Evolutionary conservation across 805 yeast genomes (phyloP).

Genomic region (Wickerhamiella musiphila): DNA sequence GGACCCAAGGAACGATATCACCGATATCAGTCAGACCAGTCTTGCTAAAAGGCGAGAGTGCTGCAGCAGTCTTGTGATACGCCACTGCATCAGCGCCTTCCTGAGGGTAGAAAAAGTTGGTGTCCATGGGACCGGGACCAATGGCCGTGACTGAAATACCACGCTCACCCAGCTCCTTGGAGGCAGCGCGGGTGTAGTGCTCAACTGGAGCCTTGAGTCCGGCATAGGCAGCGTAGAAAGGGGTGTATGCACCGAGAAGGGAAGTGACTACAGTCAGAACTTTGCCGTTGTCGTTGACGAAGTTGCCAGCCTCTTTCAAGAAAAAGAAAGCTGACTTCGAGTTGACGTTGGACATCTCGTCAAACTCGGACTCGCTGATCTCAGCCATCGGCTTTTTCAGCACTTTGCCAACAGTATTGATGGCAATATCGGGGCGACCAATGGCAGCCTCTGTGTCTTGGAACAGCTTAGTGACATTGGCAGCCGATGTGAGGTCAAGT

Average conservation of each 20-base stretch:
- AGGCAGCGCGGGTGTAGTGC: constrained; percentile 50
- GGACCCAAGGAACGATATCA: constrained; percentile 47
- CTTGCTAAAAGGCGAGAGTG: constrained; percentile 14
- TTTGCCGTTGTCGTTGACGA: constrained; percentile 34
- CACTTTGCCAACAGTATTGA: constrained; percentile 51
- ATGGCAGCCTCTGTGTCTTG: constrained; percentile 27
- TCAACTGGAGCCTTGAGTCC: constrained; percentile 62
- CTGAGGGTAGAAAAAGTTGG: constrained; percentile 52
- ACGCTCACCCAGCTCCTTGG: constrained; percentile 55
- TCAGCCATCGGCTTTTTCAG: constrained; percentile 41
- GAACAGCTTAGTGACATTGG: constrained; percentile 29
- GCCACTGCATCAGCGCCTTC: constrained; percentile 36
- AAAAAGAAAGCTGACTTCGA: constrained; percentile 46
- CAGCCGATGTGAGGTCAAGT: constrained; percentile 28
- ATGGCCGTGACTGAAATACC: constrained; percentile 55
- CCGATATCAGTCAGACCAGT: constrained; percentile 37
- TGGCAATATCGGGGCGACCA: constrained; percentile 42
- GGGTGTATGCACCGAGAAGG: constrained; percentile 47
- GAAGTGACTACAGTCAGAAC: constrained; percentile 46
- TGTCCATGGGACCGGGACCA: constrained; percentile 61
- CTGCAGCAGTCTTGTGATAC: constrained; percentile 35
- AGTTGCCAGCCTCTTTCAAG: constrained; percentile 36
- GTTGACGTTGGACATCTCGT: constrained; percentile 35
- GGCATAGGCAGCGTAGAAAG: constrained; percentile 48
- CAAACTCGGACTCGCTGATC: constrained; percentile 38